A percentile compares a stretch with the other conserved stretches of the same genome.
Conservation (phyloP, 495 filamentous ascomycete genomes). For the Delitschia confertaspora region DNA sequence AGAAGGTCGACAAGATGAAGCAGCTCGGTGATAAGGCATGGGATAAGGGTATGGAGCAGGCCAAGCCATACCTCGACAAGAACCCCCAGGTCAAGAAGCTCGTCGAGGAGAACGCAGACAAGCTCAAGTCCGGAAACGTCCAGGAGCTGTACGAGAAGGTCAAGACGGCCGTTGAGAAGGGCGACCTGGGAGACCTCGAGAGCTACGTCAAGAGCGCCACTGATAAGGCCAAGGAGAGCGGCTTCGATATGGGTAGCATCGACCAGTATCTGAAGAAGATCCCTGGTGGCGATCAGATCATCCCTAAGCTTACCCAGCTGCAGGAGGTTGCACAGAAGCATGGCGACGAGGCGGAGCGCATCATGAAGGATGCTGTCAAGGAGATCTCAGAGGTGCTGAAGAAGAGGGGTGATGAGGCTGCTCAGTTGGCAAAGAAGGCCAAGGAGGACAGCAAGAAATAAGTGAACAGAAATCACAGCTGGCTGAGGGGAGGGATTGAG, state of each 20-base stretch:
- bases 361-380: conserved; percentile 50
- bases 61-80: conserved; percentile 56
- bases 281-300: conserved; percentile 45
- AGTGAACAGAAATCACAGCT: background rate
- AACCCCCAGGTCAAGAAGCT: conserved; percentile 56
- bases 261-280: conserved; percentile 46
- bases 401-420: conserved; percentile 38
- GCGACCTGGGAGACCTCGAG: conserved; percentile 47
- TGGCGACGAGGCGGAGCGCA: conserved; percentile 50
- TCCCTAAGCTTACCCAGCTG: conserved; percentile 48
- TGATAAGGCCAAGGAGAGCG: conserved; percentile 45
- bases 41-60: conserved; percentile 54
- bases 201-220: conserved; percentile 48
- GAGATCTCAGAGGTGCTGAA: conserved; percentile 43
- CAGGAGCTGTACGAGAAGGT: conserved; percentile 46
- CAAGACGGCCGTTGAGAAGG: conserved; percentile 46
- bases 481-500: too few species aligned
- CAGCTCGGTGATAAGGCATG: conserved; percentile 56
- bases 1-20: conserved; percentile 52
- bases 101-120: conserved; percentile 50
- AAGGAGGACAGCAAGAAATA: conserved; percentile 20
- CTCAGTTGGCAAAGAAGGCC: conserved; percentile 37
- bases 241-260: conserved; percentile 32
- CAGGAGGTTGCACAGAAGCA: conserved; percentile 48
- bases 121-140: conserved; percentile 51